These are phyloP conservation scores for Silybum marianum DNA, from an alignment of 129 eudicot species.

Conservation along the genomic window DNA sequence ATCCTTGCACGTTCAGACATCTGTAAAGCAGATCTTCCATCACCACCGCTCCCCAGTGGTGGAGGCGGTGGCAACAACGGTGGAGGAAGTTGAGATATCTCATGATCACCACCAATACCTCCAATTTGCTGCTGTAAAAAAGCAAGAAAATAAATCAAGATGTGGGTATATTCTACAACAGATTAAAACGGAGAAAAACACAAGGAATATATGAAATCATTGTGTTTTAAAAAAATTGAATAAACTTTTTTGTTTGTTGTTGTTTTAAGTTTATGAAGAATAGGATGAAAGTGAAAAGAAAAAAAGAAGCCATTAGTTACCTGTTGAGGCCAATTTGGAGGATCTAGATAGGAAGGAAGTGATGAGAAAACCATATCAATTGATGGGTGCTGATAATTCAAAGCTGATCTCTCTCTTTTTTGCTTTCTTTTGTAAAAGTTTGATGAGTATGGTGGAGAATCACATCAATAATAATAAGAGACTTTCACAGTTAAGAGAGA, in stretches of 20 bases:
- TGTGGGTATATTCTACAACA: conserved; percentile 41
- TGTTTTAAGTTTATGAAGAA: conserved; percentile 20
- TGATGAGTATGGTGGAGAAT: conserved; percentile 50
- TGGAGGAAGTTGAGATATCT: conserved; percentile 29
- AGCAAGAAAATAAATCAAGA: conserved; percentile 13
- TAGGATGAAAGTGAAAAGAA: neutral
- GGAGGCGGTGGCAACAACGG: conserved; percentile 32
- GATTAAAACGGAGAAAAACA: conserved; percentile 23
- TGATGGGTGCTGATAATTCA: conserved; percentile 26
- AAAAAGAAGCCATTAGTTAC: conserved; percentile 31
- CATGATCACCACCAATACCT: conserved; percentile 36
- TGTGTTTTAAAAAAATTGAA: neutral
- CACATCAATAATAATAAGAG: conserved; percentile 47
- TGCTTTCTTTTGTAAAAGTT: conserved; percentile 43
- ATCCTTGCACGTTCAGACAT: conserved; percentile 41
- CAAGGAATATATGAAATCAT: conserved; percentile 30
- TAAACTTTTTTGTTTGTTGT: conserved; percentile 6
- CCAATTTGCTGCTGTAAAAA: conserved; percentile 40
- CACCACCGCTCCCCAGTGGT: conserved; percentile 9
- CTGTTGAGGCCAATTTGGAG: conserved; percentile 53
- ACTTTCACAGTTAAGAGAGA: conserved; percentile 34
- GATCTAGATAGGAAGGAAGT: conserved; percentile 58
- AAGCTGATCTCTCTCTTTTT: conserved; percentile 20
- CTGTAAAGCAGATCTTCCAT: conserved; percentile 24
- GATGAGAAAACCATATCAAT: conserved; percentile 59